Conservation (phyloP, 1,284 basidiomycete species). For the Omphalotus olearius region DNA sequence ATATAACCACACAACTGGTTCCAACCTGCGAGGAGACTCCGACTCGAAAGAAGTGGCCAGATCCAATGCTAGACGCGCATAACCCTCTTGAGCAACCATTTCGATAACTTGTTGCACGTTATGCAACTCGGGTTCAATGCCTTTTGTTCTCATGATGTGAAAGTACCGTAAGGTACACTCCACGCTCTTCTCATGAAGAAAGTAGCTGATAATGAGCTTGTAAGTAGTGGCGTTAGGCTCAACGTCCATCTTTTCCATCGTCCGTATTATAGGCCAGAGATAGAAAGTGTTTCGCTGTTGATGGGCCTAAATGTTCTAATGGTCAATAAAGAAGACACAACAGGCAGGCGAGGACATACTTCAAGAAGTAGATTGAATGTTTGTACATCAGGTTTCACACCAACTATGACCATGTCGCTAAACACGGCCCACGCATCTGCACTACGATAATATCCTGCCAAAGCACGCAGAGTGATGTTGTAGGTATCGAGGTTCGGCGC, state of each 20-base stretch:
- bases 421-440: conserved; percentile 65
- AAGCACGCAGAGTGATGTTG: conserved; percentile 46
- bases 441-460: conserved; percentile 35
- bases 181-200: conserved; percentile 43
- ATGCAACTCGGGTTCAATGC: conserved; percentile 43
- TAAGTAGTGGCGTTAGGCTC: conserved; percentile 50
- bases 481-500: conserved; percentile 53
- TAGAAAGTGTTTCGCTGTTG: conserved; percentile 32
- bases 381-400: conserved; percentile 49
- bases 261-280: conserved; percentile 29
- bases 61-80: conserved; percentile 66
- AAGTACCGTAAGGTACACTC: conserved; percentile 60
- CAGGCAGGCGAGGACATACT: conserved; percentile 32
- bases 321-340: not conserved
- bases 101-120: conserved; percentile 46
- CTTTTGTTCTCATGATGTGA: conserved; percentile 42
- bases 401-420: conserved; percentile 64
- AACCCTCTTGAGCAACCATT: conserved; percentile 43
- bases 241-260: conserved; percentile 48
- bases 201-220: conserved; percentile 46
- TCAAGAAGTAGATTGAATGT: conserved; percentile 64
- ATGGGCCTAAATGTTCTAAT: conserved; percentile 26
- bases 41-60: conserved; percentile 56
- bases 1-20: conserved; percentile 51
- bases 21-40: conserved; percentile 46